Conservation (phyloP, 805 yeast genomes). For the Metschnikowia rubicola region DNA sequence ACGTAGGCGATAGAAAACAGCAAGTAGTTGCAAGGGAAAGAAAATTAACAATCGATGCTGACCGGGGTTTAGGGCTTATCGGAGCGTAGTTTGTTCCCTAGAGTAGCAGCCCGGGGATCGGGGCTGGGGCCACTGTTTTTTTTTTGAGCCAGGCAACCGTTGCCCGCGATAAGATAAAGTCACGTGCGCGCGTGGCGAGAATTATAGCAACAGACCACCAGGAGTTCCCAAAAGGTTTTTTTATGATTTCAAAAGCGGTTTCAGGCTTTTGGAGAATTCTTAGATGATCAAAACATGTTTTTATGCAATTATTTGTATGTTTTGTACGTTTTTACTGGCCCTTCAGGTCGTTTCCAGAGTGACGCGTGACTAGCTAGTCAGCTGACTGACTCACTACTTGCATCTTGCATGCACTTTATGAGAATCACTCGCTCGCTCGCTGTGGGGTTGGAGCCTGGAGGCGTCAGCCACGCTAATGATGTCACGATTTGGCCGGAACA, state of each 20-base stretch:
- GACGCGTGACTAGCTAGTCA: no score
- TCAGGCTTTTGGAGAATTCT: not conserved
- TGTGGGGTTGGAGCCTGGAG: no score
- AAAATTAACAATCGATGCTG: not conserved
- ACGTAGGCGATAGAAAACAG: not conserved
- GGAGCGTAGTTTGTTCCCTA: not conserved
- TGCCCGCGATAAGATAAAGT: conserved; percentile 18
- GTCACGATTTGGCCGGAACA: not conserved
- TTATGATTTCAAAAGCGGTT: not conserved
- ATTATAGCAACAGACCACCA: not conserved
- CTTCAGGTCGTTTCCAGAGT: no score
- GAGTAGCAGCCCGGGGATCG: conserved; percentile 5
- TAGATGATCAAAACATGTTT: not conserved
- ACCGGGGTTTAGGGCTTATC: not conserved
- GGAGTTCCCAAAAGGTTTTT: not conserved
- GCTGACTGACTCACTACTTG: no score
- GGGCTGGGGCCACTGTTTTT: conserved; percentile 2
- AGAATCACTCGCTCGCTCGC: no score
- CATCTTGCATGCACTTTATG: no score
- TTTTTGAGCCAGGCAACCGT: not conserved
- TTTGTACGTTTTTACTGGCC: no score
- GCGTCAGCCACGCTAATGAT: no score
- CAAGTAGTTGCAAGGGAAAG: not conserved
- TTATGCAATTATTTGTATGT: no score
- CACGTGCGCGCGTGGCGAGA: conserved; percentile 11